phyloP scores from a whole-genome alignment of 2,329 filamentous ascomycete species.

The Colletotrichum sp. region DNA sequence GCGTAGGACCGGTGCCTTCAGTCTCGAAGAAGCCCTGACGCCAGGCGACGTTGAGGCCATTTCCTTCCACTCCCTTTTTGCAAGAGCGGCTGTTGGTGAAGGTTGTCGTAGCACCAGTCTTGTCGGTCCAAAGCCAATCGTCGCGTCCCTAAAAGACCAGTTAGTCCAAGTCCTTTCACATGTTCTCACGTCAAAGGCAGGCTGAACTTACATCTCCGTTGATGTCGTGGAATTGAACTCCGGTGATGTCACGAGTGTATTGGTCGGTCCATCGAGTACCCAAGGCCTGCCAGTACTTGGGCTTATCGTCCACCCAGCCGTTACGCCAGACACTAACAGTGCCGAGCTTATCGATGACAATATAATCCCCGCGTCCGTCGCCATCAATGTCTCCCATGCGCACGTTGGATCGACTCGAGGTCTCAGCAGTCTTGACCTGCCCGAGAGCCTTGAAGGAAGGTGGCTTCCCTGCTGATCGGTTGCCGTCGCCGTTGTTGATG shows the following conservation, averaged over 20 bases:
- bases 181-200: fast-evolving
- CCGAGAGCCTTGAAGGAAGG: background rate
- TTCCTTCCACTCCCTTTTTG: slow-evolving; percentile 20
- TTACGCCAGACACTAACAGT: background rate
- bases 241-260: background rate
- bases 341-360: background rate
- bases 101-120: slow-evolving; percentile 21
- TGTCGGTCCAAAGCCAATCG: slow-evolving; percentile 28
- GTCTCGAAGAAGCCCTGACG: slow-evolving; percentile 20
- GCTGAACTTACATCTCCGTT: background rate
- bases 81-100: slow-evolving; percentile 25
- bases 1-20: background rate
- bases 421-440: background rate
- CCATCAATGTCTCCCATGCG: background rate
- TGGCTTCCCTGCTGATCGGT: background rate
- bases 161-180: background rate
- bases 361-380: background rate
- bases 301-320: background rate
- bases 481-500: background rate
- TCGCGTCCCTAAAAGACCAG: background rate
- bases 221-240: background rate
- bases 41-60: slow-evolving; percentile 28
- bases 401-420: background rate
- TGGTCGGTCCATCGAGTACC: background rate
- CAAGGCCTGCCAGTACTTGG: background rate